phyloP scores from a whole-genome alignment of 805 yeast genomes.

The Huiozyma naganishii region DNA sequence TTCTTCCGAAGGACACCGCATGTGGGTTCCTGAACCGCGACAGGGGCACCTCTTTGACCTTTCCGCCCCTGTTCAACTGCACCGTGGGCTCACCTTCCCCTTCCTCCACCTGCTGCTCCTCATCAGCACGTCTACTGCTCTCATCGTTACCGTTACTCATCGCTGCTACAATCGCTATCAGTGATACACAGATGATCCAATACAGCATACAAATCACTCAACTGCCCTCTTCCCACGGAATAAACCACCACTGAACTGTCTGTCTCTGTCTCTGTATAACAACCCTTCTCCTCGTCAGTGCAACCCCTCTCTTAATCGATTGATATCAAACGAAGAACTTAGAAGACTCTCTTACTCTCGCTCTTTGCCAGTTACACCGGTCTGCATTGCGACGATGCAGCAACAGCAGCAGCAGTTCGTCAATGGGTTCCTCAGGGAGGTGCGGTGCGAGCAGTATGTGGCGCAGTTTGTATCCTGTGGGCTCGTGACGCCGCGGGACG shows the following conservation, averaged over 20 bases:
- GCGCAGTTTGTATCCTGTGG: constrained; percentile 11
- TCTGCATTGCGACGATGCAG: background rate
- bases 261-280: too few species aligned
- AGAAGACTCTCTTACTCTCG: too few species aligned
- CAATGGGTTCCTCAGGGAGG: constrained; percentile 13
- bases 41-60: constrained; percentile 11
- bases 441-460: constrained; percentile 17
- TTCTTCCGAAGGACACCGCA: constrained; percentile 8
- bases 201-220: too few species aligned
- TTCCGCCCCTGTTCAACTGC: constrained; percentile 14
- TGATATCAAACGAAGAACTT: too few species aligned
- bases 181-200: too few species aligned
- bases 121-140: background rate
- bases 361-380: background rate
- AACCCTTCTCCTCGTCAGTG: too few species aligned
- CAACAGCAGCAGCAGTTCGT: constrained; percentile 6
- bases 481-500: constrained; percentile 8
- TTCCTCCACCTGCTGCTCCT: background rate
- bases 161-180: too few species aligned
- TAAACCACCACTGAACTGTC: too few species aligned
- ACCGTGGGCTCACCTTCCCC: constrained; percentile 6
- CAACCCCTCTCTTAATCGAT: too few species aligned
- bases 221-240: too few species aligned
- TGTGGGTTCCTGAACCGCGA: constrained; percentile 19
- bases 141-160: too few species aligned